Base-by-base conservation (phyloP, 179 eudicot genomes). In the Dionaea muscipula region DNA sequence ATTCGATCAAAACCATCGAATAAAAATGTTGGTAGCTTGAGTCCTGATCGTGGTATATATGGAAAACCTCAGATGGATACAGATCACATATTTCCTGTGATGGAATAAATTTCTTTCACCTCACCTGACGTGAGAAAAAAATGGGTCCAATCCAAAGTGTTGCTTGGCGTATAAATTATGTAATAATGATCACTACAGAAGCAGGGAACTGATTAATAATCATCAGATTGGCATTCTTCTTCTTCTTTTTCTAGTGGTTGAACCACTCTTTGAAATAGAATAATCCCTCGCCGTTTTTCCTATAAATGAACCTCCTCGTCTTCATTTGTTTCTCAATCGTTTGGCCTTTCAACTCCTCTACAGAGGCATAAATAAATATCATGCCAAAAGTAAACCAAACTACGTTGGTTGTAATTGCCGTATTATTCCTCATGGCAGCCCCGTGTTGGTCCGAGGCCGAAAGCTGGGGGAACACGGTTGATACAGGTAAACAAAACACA, bases 401-500 rank as follows among this genome's bases (percentile, higher is more conserved):
- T 16, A 11, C 4, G 15, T 6, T 39, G 13, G n/a, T 12, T 15
- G 3, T 39, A 9, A 15, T 39, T 6, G 35, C 35, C 1, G n/a
- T 39, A 15, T 3, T 39, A 3, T 39, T 15, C n/a, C 12, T 16
- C 4, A 16, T 47, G 33, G 53, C 53, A 49, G 4, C 8, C 22
- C 1, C 33, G 25, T 4, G 6, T 22, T 47, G 27, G 31, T 6
- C 33, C n/a, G 18, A 24, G 25, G 18, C 53, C 33, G 9, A 49
- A 3, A 43, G 47, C n/a, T 80, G 85, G 85, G 85, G 78, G 13
- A 69, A 43, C 33, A 65, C 76, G 21, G 46, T 68, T 9, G 61
- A 49, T 13, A 10, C 65, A 0, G 76, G 72, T 1, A 63, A 43
- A 5, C 67, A 65, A 41, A 59, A 51, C 0, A 74, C 64, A 1